Evolutionary conservation across 495 filamentous ascomycete species (phyloP), one percentile per base, ranked within the genome.

Genomic region (Aspergillus egyptiacus): DNA sequence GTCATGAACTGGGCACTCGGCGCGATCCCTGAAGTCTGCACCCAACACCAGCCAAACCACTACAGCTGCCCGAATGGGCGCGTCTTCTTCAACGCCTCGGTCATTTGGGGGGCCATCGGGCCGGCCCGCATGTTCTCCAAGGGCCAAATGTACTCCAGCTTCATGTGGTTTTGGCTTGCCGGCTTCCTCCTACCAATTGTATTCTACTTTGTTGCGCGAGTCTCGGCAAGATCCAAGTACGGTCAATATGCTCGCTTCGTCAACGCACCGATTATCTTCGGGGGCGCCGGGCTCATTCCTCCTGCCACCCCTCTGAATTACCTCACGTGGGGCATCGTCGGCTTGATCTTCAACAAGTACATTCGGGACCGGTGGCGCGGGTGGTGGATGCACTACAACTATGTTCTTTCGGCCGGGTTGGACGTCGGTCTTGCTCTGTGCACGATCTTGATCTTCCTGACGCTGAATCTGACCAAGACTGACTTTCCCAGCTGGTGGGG

Each of bases 371-470:
- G 74, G 50, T 81, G 71, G 64, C 76, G 71, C 25, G 83, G 83
- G 25, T 87, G 84, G 84, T 87, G 83, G 84, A 70, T 83, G 70
- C 79, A 83, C 51, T 88, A 87, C 63, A 90, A 89, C 70, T 90
- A 88, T 61, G 71, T 88, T 54, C 77, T 82, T 0, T 86, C 84
- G 17, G 84, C 85, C 0, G 85, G 79, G 3, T 68, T 91, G 49
- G 83, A 87, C 56, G 76, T 78, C 38, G 85, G 85, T 10, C 69
- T 89, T 18, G 76, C 77, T 2, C 63, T 88, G 6, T 75, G 71
- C 38, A 85, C 83, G 0, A 76, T 90, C 42, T 56, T 89, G 18
- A 84, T 89, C 43, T 86, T 90, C 72, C 74, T 88, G 43, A 71
- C 84, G 0, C 67, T 89, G 5, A 75, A 77, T 23, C 42, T 81